Evolutionary conservation across 1,139 yeast genomes (phyloP), one percentile per base, ranked within the genome.

Genomic region (Protomyces lactucae-debilis): DNA sequence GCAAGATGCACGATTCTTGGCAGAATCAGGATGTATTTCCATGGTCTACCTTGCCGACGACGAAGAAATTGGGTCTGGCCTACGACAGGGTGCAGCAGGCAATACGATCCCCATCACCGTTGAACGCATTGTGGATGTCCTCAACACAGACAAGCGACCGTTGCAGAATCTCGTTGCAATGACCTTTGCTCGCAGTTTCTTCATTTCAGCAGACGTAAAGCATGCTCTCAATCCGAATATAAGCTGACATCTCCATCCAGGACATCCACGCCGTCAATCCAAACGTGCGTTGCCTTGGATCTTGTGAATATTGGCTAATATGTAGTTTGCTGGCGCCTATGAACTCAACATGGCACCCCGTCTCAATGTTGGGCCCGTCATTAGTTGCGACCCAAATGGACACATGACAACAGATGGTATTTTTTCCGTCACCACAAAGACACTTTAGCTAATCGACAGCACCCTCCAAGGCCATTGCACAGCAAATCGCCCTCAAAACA

Each of bases 41-140:
- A 52, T 55, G 61, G 82, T 89, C 56, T 87, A 95, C 0, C 81
- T 91, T 64, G 92, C 89, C 75, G 98, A 92, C 74, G 95, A 90
- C 75, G 98, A 92, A 76, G 99, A 92, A 76, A 83, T 92, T 70
- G 98, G 98, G 0, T 88, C 96, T 2, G 80, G 84, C 21, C 84
- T 95, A 35, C 95, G 96, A 21, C 97, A 91, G 74, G 99, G 99
- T 70, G 99, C 99, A 3, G 91, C 87, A 71, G 91, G 97, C 2
- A 86, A 92, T 57, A 86, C 92, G 72, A 78, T 91, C 61, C 96
- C 96, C 57, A 85, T 87, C 73, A 79, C 87, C 14, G 76, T 92
- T 59, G 85, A 82, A 68, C 83, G 97, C 72, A 75, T 92, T 64
- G 80, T 91, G 3, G 78, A 79, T 8, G 74, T 83, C 37, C 77